Base-by-base conservation (phyloP, 2,329 filamentous ascomycete species). In the Diaporthe sp. region DNA sequence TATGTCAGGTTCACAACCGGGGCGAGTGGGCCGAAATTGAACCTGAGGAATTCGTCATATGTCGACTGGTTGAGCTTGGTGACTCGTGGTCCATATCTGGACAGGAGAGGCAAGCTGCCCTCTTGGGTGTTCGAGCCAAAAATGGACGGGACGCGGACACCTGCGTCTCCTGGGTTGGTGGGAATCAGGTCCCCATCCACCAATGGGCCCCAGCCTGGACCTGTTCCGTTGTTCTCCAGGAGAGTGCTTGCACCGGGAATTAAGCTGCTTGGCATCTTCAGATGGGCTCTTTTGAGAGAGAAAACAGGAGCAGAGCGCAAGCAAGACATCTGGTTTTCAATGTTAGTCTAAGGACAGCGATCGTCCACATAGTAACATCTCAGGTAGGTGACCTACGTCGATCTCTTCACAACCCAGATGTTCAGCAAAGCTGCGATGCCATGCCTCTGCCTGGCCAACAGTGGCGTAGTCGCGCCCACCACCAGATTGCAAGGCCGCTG, bases 341-440 rank as follows among this genome's bases (percentile, higher is more conserved):
- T 2, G 13, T 68, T 10, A 68, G 47, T 10, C 2, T 25, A 20
- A n/a, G 28, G 15, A 28, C 4, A 12, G 17, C 2, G 17, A 20
- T 42, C 3, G 15, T 55, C 10, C 37, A 13, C 12, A 39, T 12
- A 5, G 37, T 39, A 12, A 39, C 37, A 25, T 25, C 7, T 55
- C 22, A 22, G 20, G 6, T 1, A 25, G 22, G 25, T 15, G 2
- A 70, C 65, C 5, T 55, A 70, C 65, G 12, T 70, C 65, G n/a
- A 55, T n/a, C 31, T 37, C 17, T 1, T 39, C 25, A 20, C 65
- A 55, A 8, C 28, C 37, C 22, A 55, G 31, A 13, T 42, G 65
- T 39, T 70, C 47, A 12, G 65, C 49, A 28, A 70, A 70, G 47
- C 31, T 70, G 65, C 47, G 65, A 39, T 70, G 65, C 65, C 65